Evolutionary conservation across 148 eudicot species (phyloP), one percentile per base, ranked within the genome.

Genomic region (Simmondsia chinensis): DNA sequence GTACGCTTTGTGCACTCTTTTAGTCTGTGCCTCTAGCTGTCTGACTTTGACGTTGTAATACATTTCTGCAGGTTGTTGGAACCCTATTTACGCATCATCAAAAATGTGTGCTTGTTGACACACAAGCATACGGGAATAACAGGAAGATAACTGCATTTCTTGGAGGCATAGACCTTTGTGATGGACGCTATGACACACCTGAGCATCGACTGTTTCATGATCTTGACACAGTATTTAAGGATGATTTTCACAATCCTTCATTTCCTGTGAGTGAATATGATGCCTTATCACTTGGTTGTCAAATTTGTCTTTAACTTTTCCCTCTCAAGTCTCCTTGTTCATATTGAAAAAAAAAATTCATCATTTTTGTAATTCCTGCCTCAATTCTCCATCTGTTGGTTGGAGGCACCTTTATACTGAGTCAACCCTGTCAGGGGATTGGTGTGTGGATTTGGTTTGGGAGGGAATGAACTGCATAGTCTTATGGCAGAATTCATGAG

Each of bases 101-200:
- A 81, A 91, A 91, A 71, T 85, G 99, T 69, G 94, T 91, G 56
- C 88, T 91, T 63, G 83, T 91, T 18, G 99, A 91, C 67, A 76
- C 94, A 12, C 99, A 91, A 67, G 99, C 85, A 36, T 48, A 28
- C 54, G 95, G 99, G 30, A 91, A 82, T 77, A 65, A 69, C 48
- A 65, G 99, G 52, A 82, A 77, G 70, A 64, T 91, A 44, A 82
- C 99, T 39, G 89, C 99, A 20, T 91, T 85, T 61, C 25, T 85
- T 29, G 99, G 99, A 33, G 99, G 99, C 40, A 57, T 91, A 56
- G 97, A 89, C 72, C 80, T 89, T 18, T 89, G 97, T 68, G 93
- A 89, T 59, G 97, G 97, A 48, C 95, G 99, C 37, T 91, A 91
- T 72, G 99, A 91, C 73, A 91, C 99, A 4, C 95, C 95, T 25